phyloP scores from a whole-genome alignment of 495 filamentous ascomycete species.

The Xylaria bambusicola region DNA sequence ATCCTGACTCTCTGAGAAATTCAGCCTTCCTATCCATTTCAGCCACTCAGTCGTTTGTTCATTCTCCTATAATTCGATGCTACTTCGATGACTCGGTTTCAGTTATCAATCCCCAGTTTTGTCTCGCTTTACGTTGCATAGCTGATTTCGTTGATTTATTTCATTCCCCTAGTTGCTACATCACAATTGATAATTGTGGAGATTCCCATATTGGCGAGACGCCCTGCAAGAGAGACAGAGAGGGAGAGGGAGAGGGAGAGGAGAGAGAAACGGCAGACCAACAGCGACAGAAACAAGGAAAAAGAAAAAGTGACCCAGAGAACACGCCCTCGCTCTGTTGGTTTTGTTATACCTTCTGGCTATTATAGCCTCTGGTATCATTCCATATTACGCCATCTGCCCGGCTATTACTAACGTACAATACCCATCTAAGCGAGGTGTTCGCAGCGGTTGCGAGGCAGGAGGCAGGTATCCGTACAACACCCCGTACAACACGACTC shows the following conservation, averaged over 20 bases:
- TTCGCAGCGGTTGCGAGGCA: no score
- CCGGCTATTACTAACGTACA: not conserved
- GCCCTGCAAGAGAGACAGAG: no score
- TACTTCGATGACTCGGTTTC: no score
- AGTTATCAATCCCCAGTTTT: no score
- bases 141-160: not conserved
- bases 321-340: not conserved
- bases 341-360: not conserved
- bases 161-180: not conserved
- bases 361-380: not conserved
- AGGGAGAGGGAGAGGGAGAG: not conserved
- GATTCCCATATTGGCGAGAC: not conserved
- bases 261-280: not conserved
- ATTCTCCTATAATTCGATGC: slow-evolving; percentile 1
- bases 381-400: not conserved
- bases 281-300: not conserved
- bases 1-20: not conserved
- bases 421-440: slow-evolving; percentile 12
- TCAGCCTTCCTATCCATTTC: not conserved
- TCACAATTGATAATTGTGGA: not conserved
- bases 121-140: not conserved
- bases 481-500: not conserved
- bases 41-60: not conserved
- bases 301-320: no score
- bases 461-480: slow-evolving; percentile 11